phyloP scores from a whole-genome alignment of 2,329 filamentous ascomycete species.

The Parafenestella ontariensis region DNA sequence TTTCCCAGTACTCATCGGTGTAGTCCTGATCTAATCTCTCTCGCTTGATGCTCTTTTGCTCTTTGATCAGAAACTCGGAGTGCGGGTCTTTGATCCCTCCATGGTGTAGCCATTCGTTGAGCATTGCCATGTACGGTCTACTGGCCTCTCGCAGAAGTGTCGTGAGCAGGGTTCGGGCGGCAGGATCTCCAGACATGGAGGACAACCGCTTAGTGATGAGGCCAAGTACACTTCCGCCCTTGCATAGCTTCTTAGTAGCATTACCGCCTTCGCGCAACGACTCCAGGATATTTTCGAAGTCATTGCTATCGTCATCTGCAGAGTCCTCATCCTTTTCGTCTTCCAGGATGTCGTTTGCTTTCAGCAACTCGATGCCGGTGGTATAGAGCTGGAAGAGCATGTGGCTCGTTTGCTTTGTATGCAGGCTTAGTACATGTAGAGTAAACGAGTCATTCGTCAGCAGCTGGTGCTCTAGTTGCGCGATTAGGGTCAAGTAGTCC shows the following conservation, averaged over 20 bases:
- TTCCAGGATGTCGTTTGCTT: conserved; percentile 85
- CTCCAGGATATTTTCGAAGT: conserved; percentile 92
- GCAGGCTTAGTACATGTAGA: conserved; percentile 88
- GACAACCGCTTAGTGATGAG: conserved; percentile 84
- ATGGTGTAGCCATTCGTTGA: conserved; percentile 98
- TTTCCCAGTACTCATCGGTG: conserved; percentile 99
- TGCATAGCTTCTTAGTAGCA: conserved; percentile 88
- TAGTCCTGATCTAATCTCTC: conserved; percentile 95
- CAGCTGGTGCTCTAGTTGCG: conserved; percentile 91
- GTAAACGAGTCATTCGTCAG: conserved; percentile 90
- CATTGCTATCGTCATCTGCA: conserved; percentile 76
- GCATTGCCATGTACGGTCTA: conserved; percentile 94
- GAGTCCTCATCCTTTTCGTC: conserved; percentile 71
- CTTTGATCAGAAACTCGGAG: conserved; percentile 91
- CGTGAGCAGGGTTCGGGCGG: conserved; percentile 81
- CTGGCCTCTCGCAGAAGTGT: conserved; percentile 86
- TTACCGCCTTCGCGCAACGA: conserved; percentile 87
- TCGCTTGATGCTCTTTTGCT: conserved; percentile 91
- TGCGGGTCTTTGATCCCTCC: conserved; percentile 95
- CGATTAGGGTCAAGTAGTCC: conserved; percentile 91
- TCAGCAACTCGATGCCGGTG: conserved; percentile 78
- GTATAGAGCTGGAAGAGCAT: conserved; percentile 91
- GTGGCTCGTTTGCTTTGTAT: conserved; percentile 87
- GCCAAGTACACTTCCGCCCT: conserved; percentile 93
- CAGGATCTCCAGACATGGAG: conserved; percentile 91